Conservation (phyloP, 192 early-diverging fungal genomes). For the Umbelopsis sp. region DNA sequence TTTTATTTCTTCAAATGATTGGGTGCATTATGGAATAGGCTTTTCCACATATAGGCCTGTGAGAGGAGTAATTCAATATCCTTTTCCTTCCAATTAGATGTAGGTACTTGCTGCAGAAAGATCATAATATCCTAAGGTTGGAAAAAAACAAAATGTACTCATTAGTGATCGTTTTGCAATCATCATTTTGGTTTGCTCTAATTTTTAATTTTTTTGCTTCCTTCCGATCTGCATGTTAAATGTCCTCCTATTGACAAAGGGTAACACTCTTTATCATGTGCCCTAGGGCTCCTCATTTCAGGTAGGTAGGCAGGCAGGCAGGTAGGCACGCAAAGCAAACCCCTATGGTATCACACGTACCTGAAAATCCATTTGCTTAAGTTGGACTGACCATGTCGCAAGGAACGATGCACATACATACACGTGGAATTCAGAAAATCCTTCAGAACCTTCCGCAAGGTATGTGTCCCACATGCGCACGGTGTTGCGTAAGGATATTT, state of each 20-base stretch:
- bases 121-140: constrained; percentile 79
- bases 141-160: not conserved
- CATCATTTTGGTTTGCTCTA: no score
- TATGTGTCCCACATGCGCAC: constrained; percentile 99
- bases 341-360: constrained; percentile 36
- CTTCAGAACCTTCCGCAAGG: constrained; percentile 80
- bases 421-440: constrained; percentile 95
- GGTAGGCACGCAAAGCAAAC: not conserved
- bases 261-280: not conserved
- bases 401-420: constrained; percentile 99
- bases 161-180: constrained; percentile 9
- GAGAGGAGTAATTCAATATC: constrained; percentile 94
- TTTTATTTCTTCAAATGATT: constrained; percentile 66
- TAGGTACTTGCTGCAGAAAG: constrained; percentile 89
- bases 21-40: constrained; percentile 89
- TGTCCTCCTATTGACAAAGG: constrained; percentile 11
- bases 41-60: constrained; percentile 98
- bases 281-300: not conserved
- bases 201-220: not conserved
- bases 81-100: constrained; percentile 82
- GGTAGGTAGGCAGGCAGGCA: no score
- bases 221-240: not conserved
- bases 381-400: constrained; percentile 89
- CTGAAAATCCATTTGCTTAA: constrained; percentile 90
- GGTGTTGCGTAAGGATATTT: constrained; percentile 81